Percentiles rank a stretch among this genome's conserved stretches.
phyloP scores from a whole-genome alignment of 2,329 filamentous ascomycete genomes.

The Xylariaceae sp. region DNA sequence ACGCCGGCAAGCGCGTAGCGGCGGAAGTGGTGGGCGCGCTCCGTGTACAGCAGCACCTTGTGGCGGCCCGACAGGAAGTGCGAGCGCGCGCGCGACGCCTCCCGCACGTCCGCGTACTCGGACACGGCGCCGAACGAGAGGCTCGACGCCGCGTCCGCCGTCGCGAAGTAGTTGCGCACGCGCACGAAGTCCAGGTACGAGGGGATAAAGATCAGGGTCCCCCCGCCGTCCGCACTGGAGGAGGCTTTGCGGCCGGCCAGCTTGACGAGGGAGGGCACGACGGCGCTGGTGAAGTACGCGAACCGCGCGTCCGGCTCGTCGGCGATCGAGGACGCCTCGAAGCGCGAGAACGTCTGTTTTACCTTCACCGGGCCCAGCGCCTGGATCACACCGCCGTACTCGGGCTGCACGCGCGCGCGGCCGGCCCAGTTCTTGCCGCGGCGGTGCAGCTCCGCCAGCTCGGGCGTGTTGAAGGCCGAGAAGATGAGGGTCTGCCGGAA shows the following conservation, averaged over 20 bases:
- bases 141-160: constrained; percentile 59
- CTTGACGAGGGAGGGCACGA: constrained; percentile 77
- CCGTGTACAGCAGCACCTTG: constrained; percentile 85
- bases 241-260: constrained; percentile 47
- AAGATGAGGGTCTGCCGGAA: constrained; percentile 87
- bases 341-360: constrained; percentile 89
- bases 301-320: constrained; percentile 88
- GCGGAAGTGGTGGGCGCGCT: constrained; percentile 95
- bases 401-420: constrained; percentile 73
- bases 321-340: constrained; percentile 72
- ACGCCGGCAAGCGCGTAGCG: constrained; percentile 85
- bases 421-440: constrained; percentile 83
- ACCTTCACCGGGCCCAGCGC: constrained; percentile 69
- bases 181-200: constrained; percentile 95
- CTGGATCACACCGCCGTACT: constrained; percentile 75
- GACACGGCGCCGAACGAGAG: constrained; percentile 81
- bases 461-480: constrained; percentile 84
- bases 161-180: constrained; percentile 89
- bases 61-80: constrained; percentile 87
- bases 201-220: constrained; percentile 87
- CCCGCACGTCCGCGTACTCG: constrained; percentile 81
- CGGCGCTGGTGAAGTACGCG: constrained; percentile 83
- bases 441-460: constrained; percentile 80
- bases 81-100: constrained; percentile 82
- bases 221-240: constrained; percentile 46